Conservation (phyloP, 805 yeast species). For the Candida verbasci region DNA sequence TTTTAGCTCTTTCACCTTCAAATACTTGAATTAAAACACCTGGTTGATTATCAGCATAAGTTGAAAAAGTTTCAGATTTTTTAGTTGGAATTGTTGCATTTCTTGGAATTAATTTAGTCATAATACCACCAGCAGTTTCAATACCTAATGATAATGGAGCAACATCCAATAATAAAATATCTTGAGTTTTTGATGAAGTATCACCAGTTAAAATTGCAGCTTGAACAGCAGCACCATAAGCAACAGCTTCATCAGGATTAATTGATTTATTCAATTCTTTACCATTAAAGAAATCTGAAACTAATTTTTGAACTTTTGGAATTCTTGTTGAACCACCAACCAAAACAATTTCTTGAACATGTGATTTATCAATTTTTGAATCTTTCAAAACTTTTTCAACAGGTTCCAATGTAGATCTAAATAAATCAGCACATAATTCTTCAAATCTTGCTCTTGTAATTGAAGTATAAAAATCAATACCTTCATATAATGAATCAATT, state of each 20-base stretch:
- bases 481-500: conserved; percentile 91
- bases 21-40: conserved; percentile 90
- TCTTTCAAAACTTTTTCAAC: conserved; percentile 95
- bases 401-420: conserved; percentile 92
- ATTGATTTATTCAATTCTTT: conserved; percentile 96
- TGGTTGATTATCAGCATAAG: conserved; percentile 95
- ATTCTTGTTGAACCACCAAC: conserved; percentile 99
- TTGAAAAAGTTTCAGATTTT: conserved; percentile 91
- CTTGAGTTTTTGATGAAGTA: conserved; percentile 41
- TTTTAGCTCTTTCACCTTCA: conserved; percentile 95
- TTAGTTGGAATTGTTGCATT: conserved; percentile 94
- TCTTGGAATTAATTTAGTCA: conserved; percentile 93
- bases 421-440: conserved; percentile 88
- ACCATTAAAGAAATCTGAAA: conserved; percentile 87
- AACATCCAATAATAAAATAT: conserved; percentile 74
- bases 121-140: conserved; percentile 96
- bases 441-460: conserved; percentile 97
- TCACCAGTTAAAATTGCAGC: conserved; percentile 97
- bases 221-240: conserved; percentile 99
- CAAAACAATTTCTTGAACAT: conserved; percentile 88
- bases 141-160: conserved; percentile 93
- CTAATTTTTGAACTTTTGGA: conserved; percentile 94
- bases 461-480: conserved; percentile 92
- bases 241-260: conserved; percentile 99
- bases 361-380: conserved; percentile 81